A percentile compares a stretch with the other conserved stretches of the same genome.
Conservation (phyloP, 2,329 filamentous ascomycete species). For the Sclerotinia borealis region DNA sequence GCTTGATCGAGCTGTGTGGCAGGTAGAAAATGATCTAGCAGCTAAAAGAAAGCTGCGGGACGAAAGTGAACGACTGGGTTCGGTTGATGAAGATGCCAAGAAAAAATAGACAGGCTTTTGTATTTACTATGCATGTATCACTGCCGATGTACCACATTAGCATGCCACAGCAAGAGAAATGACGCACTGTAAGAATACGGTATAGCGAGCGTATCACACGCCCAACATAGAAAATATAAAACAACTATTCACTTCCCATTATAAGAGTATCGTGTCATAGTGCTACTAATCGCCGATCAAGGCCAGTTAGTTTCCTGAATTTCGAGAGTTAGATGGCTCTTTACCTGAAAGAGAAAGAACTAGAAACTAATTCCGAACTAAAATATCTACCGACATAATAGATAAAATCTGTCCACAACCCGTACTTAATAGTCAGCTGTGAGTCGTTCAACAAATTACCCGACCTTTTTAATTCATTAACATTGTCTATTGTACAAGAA, state of each 20-base stretch:
- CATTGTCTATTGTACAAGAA: neutral
- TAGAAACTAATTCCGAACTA: conserved; percentile 7
- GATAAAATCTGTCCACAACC: neutral
- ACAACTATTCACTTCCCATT: neutral
- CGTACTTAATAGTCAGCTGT: neutral
- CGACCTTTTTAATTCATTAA: neutral
- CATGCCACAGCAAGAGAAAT: neutral
- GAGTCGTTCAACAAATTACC: conserved; percentile 1
- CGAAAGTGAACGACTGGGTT: conserved; percentile 22
- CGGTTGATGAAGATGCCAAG: conserved; percentile 17
- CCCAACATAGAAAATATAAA: neutral
- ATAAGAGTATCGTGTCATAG: neutral
- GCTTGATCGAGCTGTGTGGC: conserved; percentile 69
- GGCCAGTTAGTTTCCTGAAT: neutral
- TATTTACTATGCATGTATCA: conserved; percentile 1
- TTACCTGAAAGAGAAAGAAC: conserved; percentile 6
- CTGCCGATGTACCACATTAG: neutral
- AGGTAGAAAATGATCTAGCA: conserved; percentile 48
- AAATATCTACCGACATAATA: conserved; percentile 7
- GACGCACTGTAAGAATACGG: conserved; percentile 1
- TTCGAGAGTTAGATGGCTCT: neutral
- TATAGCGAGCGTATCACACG: neutral
- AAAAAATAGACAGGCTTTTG: conserved; percentile 15
- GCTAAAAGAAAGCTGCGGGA: conserved; percentile 24
- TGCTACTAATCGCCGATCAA: neutral